phyloP scores from a whole-genome alignment of 2,329 filamentous ascomycete genomes.

The Xenosphaeropsis pyriputrescens region DNA sequence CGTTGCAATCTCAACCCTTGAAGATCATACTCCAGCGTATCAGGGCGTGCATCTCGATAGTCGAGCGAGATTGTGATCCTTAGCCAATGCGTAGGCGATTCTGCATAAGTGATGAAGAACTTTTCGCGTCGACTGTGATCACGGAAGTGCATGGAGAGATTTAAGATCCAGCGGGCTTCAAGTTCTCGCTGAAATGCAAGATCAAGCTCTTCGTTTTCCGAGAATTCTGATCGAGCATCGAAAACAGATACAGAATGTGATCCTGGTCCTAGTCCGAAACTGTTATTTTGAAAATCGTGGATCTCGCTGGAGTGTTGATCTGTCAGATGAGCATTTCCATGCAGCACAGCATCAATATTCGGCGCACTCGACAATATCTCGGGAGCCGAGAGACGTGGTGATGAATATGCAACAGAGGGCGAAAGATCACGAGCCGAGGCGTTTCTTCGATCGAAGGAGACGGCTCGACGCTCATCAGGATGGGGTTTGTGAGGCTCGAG shows the following conservation, averaged over 20 bases:
- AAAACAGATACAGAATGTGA: constrained; percentile 2
- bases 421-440: constrained; percentile 7
- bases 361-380: constrained; percentile 13
- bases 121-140: constrained; percentile 90
- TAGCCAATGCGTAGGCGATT: constrained; percentile 65
- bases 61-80: constrained; percentile 88
- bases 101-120: constrained; percentile 92
- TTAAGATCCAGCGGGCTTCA: constrained; percentile 85
- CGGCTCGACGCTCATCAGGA: constrained; percentile 53
- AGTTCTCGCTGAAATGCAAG: constrained; percentile 49
- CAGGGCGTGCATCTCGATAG: constrained; percentile 65
- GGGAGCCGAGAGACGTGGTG: constrained; percentile 14
- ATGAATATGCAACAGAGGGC: constrained; percentile 7
- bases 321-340: constrained; percentile 4
- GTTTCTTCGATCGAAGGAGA: constrained; percentile 42
- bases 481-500: constrained; percentile 51
- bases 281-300: constrained; percentile 13
- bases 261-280: constrained; percentile 2
- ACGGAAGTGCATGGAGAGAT: constrained; percentile 95
- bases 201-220: constrained; percentile 44
- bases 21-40: constrained; percentile 77
- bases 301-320: constrained; percentile 6
- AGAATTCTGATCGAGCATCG: constrained; percentile 15
- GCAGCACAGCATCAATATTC: constrained; percentile 8
- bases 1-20: constrained; percentile 66